Evolutionary conservation across 78 protist species (phyloP).

Genomic region (Guillardia theta): DNA sequence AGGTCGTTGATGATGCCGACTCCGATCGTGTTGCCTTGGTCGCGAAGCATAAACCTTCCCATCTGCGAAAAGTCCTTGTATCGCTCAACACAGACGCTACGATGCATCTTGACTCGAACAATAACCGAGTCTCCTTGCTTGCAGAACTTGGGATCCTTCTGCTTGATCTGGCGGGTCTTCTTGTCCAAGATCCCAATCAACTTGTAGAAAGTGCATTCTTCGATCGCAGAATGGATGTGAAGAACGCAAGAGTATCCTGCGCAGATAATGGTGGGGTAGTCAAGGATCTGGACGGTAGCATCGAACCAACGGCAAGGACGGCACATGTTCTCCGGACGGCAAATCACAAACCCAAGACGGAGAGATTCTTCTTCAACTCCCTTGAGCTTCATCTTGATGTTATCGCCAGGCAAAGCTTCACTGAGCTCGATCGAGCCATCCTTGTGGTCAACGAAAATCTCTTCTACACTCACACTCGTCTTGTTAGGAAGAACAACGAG

Average conservation of each 20-base stretch:
- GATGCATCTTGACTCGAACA: constrained; percentile 63
- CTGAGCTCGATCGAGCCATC: constrained; percentile 58
- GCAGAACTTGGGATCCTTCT: constrained; percentile 81
- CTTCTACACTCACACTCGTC: constrained; percentile 82
- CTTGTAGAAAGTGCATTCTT: constrained; percentile 35
- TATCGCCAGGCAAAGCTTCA: constrained; percentile 94
- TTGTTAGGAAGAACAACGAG: constrained; percentile 90
- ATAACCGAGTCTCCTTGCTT: constrained; percentile 71
- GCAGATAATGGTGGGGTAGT: constrained; percentile 31
- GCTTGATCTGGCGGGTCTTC: constrained; percentile 72
- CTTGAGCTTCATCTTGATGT: constrained; percentile 96
- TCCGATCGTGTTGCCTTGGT: constrained; percentile 65
- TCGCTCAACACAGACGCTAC: constrained; percentile 76
- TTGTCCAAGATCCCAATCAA: constrained; percentile 69
- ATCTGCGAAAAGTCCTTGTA: constrained; percentile 73
- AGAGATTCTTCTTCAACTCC: constrained; percentile 86
- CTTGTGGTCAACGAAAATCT: constrained; percentile 88
- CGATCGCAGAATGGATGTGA: constrained; percentile 4
- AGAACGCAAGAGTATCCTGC: not conserved
- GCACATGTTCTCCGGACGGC: not conserved
- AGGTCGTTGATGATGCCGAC: constrained; percentile 67
- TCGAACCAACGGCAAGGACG: constrained; percentile 40
- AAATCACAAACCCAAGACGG: constrained; percentile 52
- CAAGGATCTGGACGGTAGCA: constrained; percentile 34
- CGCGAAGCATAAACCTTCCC: constrained; percentile 93